Evolutionary conservation across 106 monocot genomes (phyloP).

Genomic region (Amphibolis antarctica): DNA sequence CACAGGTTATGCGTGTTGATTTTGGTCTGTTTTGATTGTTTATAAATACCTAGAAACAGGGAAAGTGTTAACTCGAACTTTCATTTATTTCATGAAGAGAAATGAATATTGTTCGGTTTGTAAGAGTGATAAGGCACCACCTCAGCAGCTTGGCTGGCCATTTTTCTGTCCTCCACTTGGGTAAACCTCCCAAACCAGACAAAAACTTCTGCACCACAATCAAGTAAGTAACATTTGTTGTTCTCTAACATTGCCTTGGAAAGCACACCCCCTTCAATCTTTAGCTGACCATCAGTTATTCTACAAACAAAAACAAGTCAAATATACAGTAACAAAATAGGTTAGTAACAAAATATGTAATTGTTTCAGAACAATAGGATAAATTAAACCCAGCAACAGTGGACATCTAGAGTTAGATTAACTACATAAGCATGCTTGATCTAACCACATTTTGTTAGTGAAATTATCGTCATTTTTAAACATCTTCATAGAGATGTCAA

Average conservation of each 20-base stretch:
- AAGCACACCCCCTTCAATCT: slow-evolving; percentile 48
- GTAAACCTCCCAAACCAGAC: slow-evolving; percentile 93
- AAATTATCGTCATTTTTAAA: no score
- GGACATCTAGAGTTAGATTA: no score
- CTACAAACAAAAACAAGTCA: slow-evolving; percentile 24
- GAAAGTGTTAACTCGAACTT: not conserved
- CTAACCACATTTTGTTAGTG: no score
- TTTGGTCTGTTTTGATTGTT: slow-evolving; percentile 56
- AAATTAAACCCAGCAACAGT: no score
- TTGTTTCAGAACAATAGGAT: no score
- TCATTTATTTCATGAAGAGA: not conserved
- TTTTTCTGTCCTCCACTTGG: slow-evolving; percentile 86
- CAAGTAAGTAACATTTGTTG: slow-evolving; percentile 83
- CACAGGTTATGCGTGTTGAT: slow-evolving; percentile 48
- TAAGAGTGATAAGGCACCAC: slow-evolving; percentile 13
- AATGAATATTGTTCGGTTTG: not conserved
- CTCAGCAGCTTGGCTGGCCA: slow-evolving; percentile 64
- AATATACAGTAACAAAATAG: not conserved
- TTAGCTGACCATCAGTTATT: slow-evolving; percentile 53
- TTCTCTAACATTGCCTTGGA: slow-evolving; percentile 67
- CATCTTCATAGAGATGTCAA: no score
- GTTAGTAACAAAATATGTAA: no score
- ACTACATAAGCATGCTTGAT: no score
- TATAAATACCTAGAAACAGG: slow-evolving; percentile 43
- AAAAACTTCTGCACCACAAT: slow-evolving; percentile 86